Percentiles rank a stretch among this genome's conserved stretches.
phyloP scores from a whole-genome alignment of 169 alveolate genomes.

The Plasmodium fragile region DNA sequence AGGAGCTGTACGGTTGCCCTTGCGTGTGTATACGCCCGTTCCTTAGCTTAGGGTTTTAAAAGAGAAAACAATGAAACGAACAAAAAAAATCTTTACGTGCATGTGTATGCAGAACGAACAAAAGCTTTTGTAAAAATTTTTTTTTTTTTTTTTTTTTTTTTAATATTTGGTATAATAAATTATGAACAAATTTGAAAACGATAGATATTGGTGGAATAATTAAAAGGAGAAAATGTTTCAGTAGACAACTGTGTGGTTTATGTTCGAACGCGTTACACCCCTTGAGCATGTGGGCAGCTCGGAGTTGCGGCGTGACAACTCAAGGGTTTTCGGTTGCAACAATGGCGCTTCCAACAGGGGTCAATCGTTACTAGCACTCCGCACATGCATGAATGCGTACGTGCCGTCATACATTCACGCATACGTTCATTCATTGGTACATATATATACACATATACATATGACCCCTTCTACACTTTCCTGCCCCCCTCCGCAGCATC shows the following conservation, averaged over 20 bases:
- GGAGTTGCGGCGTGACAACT: not conserved
- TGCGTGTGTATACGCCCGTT: not conserved
- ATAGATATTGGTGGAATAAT: not conserved
- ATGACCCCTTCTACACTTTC: not conserved
- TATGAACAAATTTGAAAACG: constrained; percentile 22
- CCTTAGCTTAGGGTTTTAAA: not conserved
- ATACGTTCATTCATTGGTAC: not conserved
- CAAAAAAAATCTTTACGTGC: not conserved
- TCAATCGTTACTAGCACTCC: not conserved
- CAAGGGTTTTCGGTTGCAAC: not conserved
- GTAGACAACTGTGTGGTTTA: not conserved
- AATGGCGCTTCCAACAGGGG: not conserved
- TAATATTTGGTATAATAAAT: constrained; percentile 6
- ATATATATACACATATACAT: not conserved
- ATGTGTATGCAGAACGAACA: not conserved
- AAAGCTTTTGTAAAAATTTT: not conserved
- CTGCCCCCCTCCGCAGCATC: constrained; percentile 4
- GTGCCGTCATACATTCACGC: not conserved
- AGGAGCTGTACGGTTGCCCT: not conserved
- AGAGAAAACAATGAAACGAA: not conserved
- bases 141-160: not conserved
- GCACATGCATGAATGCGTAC: not conserved
- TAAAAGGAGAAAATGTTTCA: not conserved
- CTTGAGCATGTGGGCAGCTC: not conserved
- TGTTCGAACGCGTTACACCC: not conserved